Evolutionary conservation across 306 rosid species (phyloP).

Genomic region (Boehmeria nivea): DNA sequence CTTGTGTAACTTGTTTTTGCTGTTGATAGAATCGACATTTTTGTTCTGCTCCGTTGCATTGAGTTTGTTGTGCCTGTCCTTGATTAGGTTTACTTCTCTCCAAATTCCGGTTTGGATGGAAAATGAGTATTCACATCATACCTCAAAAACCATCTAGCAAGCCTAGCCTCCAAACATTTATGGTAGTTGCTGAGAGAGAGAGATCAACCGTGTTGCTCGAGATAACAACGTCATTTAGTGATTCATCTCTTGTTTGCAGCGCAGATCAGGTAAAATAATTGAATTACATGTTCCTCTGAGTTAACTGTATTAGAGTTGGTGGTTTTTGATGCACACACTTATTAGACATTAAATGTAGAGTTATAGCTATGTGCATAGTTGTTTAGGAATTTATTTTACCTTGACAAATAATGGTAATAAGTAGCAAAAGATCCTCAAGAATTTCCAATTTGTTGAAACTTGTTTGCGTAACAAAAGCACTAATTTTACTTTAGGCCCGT

Average conservation of each 20-base stretch:
- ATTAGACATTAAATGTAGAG: no score
- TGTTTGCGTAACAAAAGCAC: no score
- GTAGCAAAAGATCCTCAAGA: no score
- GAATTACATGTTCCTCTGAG: constrained; percentile 3
- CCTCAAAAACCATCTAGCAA: constrained; percentile 53
- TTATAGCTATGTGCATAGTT: no score
- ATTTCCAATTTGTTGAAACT: no score
- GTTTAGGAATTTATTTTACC: no score
- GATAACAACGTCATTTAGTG: constrained; percentile 46
- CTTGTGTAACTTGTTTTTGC: not conserved
- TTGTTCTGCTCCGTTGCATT: not conserved
- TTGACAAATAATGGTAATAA: no score
- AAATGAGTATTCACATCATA: constrained; percentile 65
- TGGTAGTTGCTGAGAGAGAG: constrained; percentile 81
- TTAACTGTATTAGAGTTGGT: no score
- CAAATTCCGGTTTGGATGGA: constrained; percentile 86
- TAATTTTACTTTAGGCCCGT: constrained; percentile 45
- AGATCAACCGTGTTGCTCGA: constrained; percentile 47
- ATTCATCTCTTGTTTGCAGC: constrained; percentile 42
- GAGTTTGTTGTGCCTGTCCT: not conserved
- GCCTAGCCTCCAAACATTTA: constrained; percentile 70
- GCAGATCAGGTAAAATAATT: constrained; percentile 62
- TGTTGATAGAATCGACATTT: not conserved
- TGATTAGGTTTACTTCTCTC: constrained; percentile 72
- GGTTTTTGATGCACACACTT: no score